A percentile compares a stretch with the other conserved stretches of the same genome.
These are phyloP conservation scores for Dendrocalamus sinicus DNA, from an alignment of 176 grass and related monocot species.

Conservation along the genomic window DNA sequence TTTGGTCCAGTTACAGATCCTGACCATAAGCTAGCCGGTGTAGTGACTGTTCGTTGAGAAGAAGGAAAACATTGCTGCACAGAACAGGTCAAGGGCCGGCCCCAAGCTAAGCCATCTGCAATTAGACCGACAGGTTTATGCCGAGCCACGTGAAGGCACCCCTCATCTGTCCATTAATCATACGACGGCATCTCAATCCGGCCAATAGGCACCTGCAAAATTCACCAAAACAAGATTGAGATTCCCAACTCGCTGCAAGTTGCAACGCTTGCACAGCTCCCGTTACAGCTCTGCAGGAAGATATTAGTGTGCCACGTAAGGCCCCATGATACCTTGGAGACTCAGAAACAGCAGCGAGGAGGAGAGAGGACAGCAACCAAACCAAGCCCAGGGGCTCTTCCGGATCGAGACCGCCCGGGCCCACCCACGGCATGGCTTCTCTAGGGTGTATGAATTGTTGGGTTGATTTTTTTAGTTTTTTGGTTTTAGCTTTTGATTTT, in stretches of 20 bases:
- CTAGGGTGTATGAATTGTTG: too few species aligned
- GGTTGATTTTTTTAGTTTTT: too few species aligned
- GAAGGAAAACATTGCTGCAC: neutral
- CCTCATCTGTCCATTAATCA: neutral
- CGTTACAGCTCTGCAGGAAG: neutral
- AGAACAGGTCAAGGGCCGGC: neutral
- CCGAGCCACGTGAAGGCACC: slow-evolving; percentile 15
- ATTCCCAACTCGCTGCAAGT: neutral
- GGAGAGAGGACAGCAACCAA: neutral
- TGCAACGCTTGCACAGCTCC: neutral
- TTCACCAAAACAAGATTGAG: neutral
- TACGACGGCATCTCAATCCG: neutral
- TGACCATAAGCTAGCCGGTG: neutral
- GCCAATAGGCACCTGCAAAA: neutral
- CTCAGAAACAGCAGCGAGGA: neutral
- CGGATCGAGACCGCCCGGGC: neutral
- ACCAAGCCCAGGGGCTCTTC: neutral
- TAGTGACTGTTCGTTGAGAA: neutral
- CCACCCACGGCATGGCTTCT: neutral
- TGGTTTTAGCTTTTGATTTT: too few species aligned
- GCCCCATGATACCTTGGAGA: slow-evolving; percentile 32
- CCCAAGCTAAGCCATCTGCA: neutral
- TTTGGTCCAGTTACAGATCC: neutral
- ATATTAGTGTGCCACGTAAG: slow-evolving; percentile 19
- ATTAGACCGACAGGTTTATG: neutral